These are phyloP conservation scores for Serendipita sp. DNA, from an alignment of 768 basidiomycete genomes.

Conservation along the genomic window DNA sequence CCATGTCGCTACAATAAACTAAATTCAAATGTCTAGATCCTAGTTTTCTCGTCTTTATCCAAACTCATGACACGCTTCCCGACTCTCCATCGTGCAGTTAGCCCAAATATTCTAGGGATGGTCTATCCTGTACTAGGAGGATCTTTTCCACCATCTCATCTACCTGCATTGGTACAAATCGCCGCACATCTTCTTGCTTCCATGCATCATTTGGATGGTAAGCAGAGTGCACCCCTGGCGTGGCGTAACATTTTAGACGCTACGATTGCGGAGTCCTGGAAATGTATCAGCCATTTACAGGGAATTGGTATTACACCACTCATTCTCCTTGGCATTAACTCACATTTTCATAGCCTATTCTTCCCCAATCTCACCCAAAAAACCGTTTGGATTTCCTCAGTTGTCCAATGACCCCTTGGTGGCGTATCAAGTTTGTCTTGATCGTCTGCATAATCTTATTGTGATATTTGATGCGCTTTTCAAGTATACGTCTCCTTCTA, in stretches of 20 bases:
- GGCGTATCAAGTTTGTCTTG: slow-evolving; percentile 39
- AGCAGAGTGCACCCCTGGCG: slow-evolving; percentile 50
- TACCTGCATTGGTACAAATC: slow-evolving; percentile 26
- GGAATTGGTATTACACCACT: slow-evolving; percentile 23
- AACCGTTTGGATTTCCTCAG: slow-evolving; percentile 12
- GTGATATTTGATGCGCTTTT: slow-evolving; percentile 39
- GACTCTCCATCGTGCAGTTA: slow-evolving; percentile 42
- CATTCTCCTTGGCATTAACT: not conserved
- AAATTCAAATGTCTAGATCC: slow-evolving; percentile 31
- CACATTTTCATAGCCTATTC: not conserved
- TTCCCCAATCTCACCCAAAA: slow-evolving; percentile 12
- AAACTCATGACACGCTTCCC: slow-evolving; percentile 53
- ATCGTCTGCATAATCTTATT: slow-evolving; percentile 42
- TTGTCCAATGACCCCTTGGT: slow-evolving; percentile 32
- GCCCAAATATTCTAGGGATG: slow-evolving; percentile 35
- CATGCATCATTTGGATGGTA: slow-evolving; percentile 62
- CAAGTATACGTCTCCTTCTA: slow-evolving; percentile 26
- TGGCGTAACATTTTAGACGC: slow-evolving; percentile 70
- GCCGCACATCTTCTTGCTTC: slow-evolving; percentile 44
- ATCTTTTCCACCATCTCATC: slow-evolving; percentile 29
- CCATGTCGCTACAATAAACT: not conserved
- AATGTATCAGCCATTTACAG: slow-evolving; percentile 44
- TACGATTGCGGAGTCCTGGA: slow-evolving; percentile 49
- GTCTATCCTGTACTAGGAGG: slow-evolving; percentile 40
- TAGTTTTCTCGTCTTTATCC: slow-evolving; percentile 32